Evolutionary conservation across 2,329 filamentous ascomycete genomes (phyloP).

Genomic region (Penicillium sp.): DNA sequence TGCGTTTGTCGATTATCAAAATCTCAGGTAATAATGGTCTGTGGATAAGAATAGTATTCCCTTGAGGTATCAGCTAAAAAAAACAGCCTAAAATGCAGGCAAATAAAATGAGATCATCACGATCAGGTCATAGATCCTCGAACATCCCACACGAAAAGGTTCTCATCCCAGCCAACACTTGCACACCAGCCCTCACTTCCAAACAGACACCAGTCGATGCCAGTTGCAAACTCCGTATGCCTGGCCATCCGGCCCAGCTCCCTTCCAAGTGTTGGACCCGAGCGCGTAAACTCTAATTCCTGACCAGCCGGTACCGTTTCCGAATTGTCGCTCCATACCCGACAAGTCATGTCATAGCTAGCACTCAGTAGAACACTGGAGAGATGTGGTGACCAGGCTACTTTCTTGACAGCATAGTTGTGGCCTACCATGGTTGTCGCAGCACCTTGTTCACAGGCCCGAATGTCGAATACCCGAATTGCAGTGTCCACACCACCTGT

Average conservation of each 20-base stretch:
- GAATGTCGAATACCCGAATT: slow-evolving; percentile 87
- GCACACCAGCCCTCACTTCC: slow-evolving; percentile 95
- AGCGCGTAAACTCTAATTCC: slow-evolving; percentile 41
- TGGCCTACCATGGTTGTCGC: slow-evolving; percentile 77
- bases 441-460: slow-evolving; percentile 72
- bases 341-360: slow-evolving; percentile 97
- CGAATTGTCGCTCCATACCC: slow-evolving; percentile 86
- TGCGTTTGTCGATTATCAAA: no score
- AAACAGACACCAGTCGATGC: slow-evolving; percentile 97
- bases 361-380: slow-evolving; percentile 82
- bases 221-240: slow-evolving; percentile 94
- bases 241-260: slow-evolving; percentile 85
- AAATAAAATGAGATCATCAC: background rate
- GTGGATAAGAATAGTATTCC: background rate
- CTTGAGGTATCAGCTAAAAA: background rate
- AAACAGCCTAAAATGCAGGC: background rate
- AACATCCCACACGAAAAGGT: slow-evolving; percentile 89
- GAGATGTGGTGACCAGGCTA: slow-evolving; percentile 94
- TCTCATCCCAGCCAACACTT: slow-evolving; percentile 91
- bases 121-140: slow-evolving; percentile 58
- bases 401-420: slow-evolving; percentile 81
- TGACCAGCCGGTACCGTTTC: slow-evolving; percentile 30
- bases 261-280: slow-evolving; percentile 55
- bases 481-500: slow-evolving; percentile 85
- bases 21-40: background rate